Base-by-base conservation (phyloP, 352 stramenopile species). In the Pythium phragmitis region DNA sequence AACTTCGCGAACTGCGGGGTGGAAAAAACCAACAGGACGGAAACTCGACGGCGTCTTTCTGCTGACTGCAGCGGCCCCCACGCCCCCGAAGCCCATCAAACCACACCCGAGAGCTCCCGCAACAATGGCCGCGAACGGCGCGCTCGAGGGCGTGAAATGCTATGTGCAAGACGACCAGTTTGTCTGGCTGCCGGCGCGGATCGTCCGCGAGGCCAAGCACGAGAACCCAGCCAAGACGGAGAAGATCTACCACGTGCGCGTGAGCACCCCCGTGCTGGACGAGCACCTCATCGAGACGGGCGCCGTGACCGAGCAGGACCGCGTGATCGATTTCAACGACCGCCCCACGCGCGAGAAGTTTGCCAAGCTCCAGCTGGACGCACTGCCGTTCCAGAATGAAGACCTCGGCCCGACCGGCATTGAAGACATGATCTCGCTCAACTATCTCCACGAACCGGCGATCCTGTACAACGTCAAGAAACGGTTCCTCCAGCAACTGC, bases 381-480 rank as follows among this genome's bases (percentile, higher is more conserved):
- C 82, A 52, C 63, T 93, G 63, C 81, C 82, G 33, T 90, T 87
- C 58, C 84, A 93, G 77, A 93, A 93, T 58, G 81, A 92, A 23
- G 79, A 80, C 59, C 45, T 91, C 19, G 80, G 76, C 0, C 56
- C 65, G 12, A 63, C 74, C 2, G 85, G 84, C 53, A 89, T 88
- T 23, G 86, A 94, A n/a, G 86, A 95, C 64, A 94, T 96, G 88
- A 92, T 87, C 51, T 66, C 78, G 34, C 78, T 96, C 64, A 91
- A 93, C 66, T 91, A 97, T 63, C 69, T 98, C 13, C 91, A 98
- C 65, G 89, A 97, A 65, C 76, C 91, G 3, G 88, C 88, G 36
- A 96, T 98, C 56, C 68, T 98, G 42, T 97, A 96, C 76, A 98
- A 97, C 72, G 74, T 98, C 60, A 89, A 94, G 69, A 77, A 67